Evolutionary conservation across 2,329 filamentous ascomycete genomes (phyloP), one percentile per base, ranked within the genome.

Genomic region (Fusarium devonianum): DNA sequence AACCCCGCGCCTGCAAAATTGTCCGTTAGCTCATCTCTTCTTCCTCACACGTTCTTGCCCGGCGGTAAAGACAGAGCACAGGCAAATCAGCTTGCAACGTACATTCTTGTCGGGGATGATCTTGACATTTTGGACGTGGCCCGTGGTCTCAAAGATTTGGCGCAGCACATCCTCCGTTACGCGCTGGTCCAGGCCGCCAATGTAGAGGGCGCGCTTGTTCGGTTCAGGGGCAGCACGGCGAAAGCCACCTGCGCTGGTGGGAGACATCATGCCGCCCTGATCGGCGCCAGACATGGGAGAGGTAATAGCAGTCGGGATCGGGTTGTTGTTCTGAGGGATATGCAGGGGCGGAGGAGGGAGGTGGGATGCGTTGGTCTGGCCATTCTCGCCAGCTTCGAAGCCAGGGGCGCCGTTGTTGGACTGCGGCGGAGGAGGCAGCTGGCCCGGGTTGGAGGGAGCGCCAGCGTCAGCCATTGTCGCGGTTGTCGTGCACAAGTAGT

Each of bases 21-120:
- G 13, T 13, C 28, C 71, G 70, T 75, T 38, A 49, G 40, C 26
- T 53, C 50, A 47, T 38, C 26, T 44, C 23, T 32, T 32, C n/a
- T 21, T 26, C 23, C 39, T 12, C 17, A 44, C 35, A 11, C 23
- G 13, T 22, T n/a, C n/a, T n/a, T 19, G 4, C 22, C 18, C 17
- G 19, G 11, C 17, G 16, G 10, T 18, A 9, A 5, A 30, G 18
- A 14, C 16, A 10, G 16, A 26, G 14, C 28, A 11, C 28, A 19
- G n/a, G 13, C 13, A 17, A 22, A 32, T 12, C 18, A 17, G 14
- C 11, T 6, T n/a, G 14, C 25, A 10, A 85, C 91, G 83, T 78
- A 96, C 92, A 76, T 97, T 99, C 83, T 99, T 99, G 81, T 99
- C 94, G 41, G 94, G 94, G 72, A 99, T 99, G 70, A 99, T 97